Conservation (phyloP, 768 basidiomycete genomes). For the Tulasnella sp. region DNA sequence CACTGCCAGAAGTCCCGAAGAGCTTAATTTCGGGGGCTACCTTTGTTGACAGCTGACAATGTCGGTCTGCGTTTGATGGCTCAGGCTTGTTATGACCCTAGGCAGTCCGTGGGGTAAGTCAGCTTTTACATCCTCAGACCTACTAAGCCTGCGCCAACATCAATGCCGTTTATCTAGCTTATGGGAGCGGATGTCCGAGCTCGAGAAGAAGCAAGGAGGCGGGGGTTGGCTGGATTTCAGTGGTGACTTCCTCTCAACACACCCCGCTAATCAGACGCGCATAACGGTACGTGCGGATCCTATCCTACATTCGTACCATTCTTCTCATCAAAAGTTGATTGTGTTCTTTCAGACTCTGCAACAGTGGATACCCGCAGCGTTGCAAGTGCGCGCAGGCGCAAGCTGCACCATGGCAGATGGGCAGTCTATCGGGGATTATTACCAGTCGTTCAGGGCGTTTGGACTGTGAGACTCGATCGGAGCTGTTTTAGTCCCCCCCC, state of each 20-base stretch:
- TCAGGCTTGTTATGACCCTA: slow-evolving; percentile 78
- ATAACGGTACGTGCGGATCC: slow-evolving; percentile 54
- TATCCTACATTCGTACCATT: too few species aligned
- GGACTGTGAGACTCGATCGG: too few species aligned
- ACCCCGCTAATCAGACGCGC: slow-evolving; percentile 64
- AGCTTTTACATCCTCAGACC: neutral
- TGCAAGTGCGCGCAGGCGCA: too few species aligned
- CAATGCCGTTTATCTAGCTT: slow-evolving; percentile 37
- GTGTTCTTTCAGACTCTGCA: too few species aligned
- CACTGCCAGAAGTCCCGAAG: neutral
- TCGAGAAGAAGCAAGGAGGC: slow-evolving; percentile 35
- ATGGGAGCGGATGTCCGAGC: slow-evolving; percentile 53
- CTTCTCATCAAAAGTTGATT: too few species aligned
- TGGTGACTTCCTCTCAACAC: slow-evolving; percentile 65
- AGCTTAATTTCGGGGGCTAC: too few species aligned
- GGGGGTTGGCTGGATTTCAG: neutral
- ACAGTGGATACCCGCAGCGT: too few species aligned
- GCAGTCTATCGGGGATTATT: too few species aligned
- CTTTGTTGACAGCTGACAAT: slow-evolving; percentile 51
- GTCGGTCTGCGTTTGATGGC: slow-evolving; percentile 75
- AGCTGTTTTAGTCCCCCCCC: too few species aligned
- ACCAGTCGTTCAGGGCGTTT: too few species aligned
- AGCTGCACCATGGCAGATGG: too few species aligned
- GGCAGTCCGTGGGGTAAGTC: slow-evolving; percentile 59
- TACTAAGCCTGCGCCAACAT: neutral